Base-by-base conservation (phyloP, 139 green algal species). In the Chara braunii region DNA sequence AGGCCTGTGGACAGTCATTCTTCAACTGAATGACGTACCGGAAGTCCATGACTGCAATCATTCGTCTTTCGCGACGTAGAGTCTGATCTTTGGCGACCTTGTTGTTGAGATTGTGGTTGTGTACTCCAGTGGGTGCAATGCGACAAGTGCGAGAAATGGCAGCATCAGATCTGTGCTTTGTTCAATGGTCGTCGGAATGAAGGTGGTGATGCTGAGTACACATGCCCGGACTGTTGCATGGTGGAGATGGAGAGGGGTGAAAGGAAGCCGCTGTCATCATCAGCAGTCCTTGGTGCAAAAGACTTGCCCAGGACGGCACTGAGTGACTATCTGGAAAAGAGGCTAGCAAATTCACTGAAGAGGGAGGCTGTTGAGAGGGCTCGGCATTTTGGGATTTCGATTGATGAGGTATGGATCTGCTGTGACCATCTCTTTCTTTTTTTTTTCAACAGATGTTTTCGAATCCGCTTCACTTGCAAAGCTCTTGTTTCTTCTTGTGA, bases 171-270 rank as follows among this genome's bases (percentile, higher is more conserved):
- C 32, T 97, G 92, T 72, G 91, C 89, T 23, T 76, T 98, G 7
- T 98, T 97, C 81, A 98, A 97, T 81, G 89, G 90, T 60, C 83
- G 88, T 2, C 82, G 84, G 61, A 97, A 99, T 78, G 81, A 91
- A 54, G 76, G 86, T 31, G 78, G 75, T 2, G 80, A 91, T 33
- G 75, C 73, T 12, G 82, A 87, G 72, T 98, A 94, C 80, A 79
- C 91, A 34, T 99, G 93, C 80, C 93, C 93, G 1, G 61, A 84
- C 29, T 99, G 93, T 81, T 80, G 95, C 26, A 64, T 85, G 6
- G 40, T 82, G 36, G 80, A 80, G 26, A 59, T 85, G 50, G 54
- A 84, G 37, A 43, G 59, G 18, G 62, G 64, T 5, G 24, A 73
- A 23, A 64, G 78, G 26, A 23, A 14, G 30, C 66, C 68, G 0